Percentiles rank a stretch among this genome's conserved stretches.
Conservation (phyloP, 768 basidiomycete species). For the Suillus discolor region DNA sequence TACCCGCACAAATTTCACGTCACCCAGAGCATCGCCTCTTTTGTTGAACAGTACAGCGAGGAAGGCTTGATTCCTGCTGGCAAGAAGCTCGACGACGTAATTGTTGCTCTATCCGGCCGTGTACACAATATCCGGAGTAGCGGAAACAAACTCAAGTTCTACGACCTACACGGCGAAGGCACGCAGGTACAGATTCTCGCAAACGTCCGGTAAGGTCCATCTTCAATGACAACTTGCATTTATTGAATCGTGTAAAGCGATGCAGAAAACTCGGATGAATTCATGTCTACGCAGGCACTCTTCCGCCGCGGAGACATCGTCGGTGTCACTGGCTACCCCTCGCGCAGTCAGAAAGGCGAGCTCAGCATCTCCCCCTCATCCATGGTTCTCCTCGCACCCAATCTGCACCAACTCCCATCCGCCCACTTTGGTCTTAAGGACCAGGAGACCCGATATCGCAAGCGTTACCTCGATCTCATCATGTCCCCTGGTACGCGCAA, state of each 20-base stretch:
- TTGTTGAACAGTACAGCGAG: conserved; percentile 70
- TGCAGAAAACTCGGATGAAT: conserved; percentile 61
- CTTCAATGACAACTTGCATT: neutral
- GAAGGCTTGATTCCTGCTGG: conserved; percentile 74
- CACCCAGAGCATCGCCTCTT: conserved; percentile 69
- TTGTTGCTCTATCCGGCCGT: conserved; percentile 81
- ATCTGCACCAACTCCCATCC: conserved; percentile 94
- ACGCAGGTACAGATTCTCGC: conserved; percentile 96
- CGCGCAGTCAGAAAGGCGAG: conserved; percentile 94
- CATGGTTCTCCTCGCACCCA: conserved; percentile 90
- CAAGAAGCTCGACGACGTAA: conserved; percentile 57
- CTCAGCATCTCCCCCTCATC: conserved; percentile 83
- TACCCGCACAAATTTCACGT: conserved; percentile 99
- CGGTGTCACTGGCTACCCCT: conserved; percentile 86
- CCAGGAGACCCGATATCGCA: conserved; percentile 95
- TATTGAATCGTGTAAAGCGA: conserved; percentile 46
- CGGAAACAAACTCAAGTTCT: conserved; percentile 87
- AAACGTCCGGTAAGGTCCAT: conserved; percentile 63
- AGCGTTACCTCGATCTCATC: conserved; percentile 98
- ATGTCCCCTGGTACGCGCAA: conserved; percentile 87
- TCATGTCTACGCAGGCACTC: conserved; percentile 73
- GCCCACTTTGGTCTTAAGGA: conserved; percentile 95
- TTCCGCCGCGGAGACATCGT: conserved; percentile 97
- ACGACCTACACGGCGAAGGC: conserved; percentile 93
- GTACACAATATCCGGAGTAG: conserved; percentile 88